Evolutionary conservation across 202 grass and related monocot species (phyloP).

Genomic region (Setaria viridis): DNA sequence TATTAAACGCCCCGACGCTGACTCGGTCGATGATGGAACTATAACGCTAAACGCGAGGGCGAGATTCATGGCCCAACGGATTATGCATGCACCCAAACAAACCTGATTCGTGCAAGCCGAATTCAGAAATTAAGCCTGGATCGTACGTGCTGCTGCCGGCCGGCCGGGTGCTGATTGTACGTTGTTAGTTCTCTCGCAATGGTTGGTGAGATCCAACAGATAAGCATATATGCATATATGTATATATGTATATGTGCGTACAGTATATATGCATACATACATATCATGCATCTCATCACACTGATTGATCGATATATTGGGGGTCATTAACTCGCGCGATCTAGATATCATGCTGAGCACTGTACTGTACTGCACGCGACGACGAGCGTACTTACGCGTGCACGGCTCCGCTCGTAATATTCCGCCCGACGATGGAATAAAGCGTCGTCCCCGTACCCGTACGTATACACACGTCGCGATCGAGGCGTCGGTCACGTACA

Average conservation of each 20-base stretch:
- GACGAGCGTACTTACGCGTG: neutral
- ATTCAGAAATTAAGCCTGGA: neutral
- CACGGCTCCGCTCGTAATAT: slow-evolving; percentile 22
- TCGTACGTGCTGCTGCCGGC: neutral
- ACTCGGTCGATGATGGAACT: neutral
- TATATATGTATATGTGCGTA: neutral
- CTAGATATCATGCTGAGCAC: neutral
- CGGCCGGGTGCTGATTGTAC: neutral
- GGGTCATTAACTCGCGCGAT: neutral
- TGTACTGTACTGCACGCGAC: neutral
- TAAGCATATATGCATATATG: neutral
- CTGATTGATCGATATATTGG: neutral
- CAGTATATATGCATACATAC: neutral
- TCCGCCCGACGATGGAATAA: slow-evolving; percentile 19
- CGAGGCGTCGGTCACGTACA: neutral
- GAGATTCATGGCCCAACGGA: neutral
- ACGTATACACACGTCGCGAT: neutral
- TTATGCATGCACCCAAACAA: neutral
- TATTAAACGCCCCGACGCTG: slow-evolving; percentile 9
- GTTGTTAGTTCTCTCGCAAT: neutral
- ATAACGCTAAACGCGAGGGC: neutral
- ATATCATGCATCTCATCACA: neutral
- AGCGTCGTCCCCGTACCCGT: neutral
- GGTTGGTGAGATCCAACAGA: neutral
- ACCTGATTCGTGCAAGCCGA: neutral